Evolutionary conservation across 768 basidiomycete species (phyloP).

Genomic region (Phylloporus rhodoxanthus): DNA sequence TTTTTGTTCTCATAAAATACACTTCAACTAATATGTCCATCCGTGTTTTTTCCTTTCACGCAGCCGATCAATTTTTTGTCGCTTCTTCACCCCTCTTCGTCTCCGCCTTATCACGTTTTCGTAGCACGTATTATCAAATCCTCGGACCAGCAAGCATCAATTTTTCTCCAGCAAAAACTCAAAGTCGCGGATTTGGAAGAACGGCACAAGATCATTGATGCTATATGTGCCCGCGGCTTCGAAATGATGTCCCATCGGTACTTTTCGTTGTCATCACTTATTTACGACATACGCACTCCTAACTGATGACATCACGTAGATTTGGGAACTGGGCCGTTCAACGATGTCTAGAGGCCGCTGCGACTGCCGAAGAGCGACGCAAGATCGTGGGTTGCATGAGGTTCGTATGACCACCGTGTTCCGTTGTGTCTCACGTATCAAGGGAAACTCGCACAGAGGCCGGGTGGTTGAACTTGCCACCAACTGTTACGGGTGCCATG

Average conservation of each 20-base stretch:
- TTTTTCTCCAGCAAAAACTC: slow-evolving; percentile 85
- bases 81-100: slow-evolving; percentile 76
- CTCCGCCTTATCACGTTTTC: slow-evolving; percentile 77
- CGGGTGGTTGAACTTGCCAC: slow-evolving; percentile 82
- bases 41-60: slow-evolving; percentile 2
- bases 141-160: slow-evolving; percentile 86
- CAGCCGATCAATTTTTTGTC: slow-evolving; percentile 89
- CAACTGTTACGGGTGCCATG: slow-evolving; percentile 87
- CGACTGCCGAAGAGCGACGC: slow-evolving; percentile 64
- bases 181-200: slow-evolving; percentile 79
- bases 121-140: slow-evolving; percentile 83
- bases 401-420: slow-evolving; percentile 32
- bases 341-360: slow-evolving; percentile 76
- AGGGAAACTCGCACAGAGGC: slow-evolving; percentile 40
- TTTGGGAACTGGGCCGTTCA: slow-evolving; percentile 93
- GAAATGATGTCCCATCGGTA: slow-evolving; percentile 92
- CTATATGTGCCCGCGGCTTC: slow-evolving; percentile 76
- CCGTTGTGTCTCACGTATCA: slow-evolving; percentile 6
- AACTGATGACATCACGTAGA: slow-evolving; percentile 33
- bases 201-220: slow-evolving; percentile 78
- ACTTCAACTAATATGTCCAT: slow-evolving; percentile 16
- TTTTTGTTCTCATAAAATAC: slow-evolving; percentile 1
- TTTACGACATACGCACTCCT: slow-evolving; percentile 2
- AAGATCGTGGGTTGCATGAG: slow-evolving; percentile 87
- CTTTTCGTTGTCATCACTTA: background rate